Percentiles rank a stretch among this genome's conserved stretches.
Evolutionary conservation across 306 rosid genomes (phyloP).

Genomic region (Potentilla sterilis): DNA sequence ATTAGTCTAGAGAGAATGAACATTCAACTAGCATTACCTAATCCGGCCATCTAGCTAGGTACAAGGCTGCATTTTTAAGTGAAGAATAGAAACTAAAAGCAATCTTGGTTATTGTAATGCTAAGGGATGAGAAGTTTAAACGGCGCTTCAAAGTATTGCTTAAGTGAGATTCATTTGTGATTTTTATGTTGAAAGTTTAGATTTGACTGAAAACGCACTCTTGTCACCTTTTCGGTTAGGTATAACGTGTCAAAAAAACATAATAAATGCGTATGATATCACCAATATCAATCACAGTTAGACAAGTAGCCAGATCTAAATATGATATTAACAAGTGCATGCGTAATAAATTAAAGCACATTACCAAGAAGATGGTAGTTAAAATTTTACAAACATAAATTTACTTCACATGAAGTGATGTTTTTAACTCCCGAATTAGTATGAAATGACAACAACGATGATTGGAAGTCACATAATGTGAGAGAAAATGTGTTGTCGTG

Average conservation of each 20-base stretch:
- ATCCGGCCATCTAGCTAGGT: background rate
- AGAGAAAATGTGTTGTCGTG: background rate
- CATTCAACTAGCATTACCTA: constrained; percentile 4
- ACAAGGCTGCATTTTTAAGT: background rate
- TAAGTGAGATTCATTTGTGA: background rate
- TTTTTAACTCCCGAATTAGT: background rate
- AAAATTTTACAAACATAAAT: background rate
- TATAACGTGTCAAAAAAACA: background rate
- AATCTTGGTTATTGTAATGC: background rate
- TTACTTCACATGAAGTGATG: background rate
- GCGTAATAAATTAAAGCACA: background rate
- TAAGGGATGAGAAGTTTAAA: background rate
- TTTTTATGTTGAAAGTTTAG: background rate
- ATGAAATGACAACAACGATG: background rate
- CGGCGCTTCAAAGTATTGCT: background rate
- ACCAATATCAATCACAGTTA: background rate
- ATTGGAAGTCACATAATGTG: background rate
- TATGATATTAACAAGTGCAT: background rate
- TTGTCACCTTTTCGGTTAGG: background rate
- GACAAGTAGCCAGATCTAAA: background rate
- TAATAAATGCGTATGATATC: background rate
- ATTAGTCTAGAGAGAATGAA: background rate
- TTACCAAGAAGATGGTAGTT: background rate
- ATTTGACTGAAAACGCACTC: background rate
- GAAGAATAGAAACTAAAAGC: background rate